Evolutionary conservation across 352 stramenopile species (phyloP), one percentile per base, ranked within the genome.

Genomic region (Phytophthora palmivora): DNA sequence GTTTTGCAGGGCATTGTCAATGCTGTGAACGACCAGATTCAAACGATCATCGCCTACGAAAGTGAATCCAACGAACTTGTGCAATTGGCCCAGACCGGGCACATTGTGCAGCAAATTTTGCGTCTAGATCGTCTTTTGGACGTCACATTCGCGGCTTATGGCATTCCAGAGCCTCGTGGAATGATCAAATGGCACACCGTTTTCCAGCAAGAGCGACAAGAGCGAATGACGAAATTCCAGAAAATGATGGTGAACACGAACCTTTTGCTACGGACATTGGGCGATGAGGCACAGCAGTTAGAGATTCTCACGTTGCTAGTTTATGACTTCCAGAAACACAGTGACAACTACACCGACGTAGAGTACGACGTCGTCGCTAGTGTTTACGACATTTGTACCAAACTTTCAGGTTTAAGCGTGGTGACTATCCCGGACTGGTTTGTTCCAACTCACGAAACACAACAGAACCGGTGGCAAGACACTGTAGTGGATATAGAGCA

Each of bases 341-440:
- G 44, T 0, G 45, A 67, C 4, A 58, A 68, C 7, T 62, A 67
- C 42, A 73, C 53, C 1, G 43, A 76, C 10, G 16, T 68, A 21
- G 68, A 76, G 58, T 53, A 24, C 47, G 26, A 38, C 11, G 37
- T 76, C n/a, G 50, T 76, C 3, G 12, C 19, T 6, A 21, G 66
- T 14, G 58, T 60, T 18, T 71, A 70, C n/a, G 42, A 73, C 34
- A 34, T 39, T 11, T 55, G 66, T 8, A 49, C 59, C 8, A 37
- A 19, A 42, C 48, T 64, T 32, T 64, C 68, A 16, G 63, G 58
- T 15, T 39, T 67, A 0, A 32, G 32, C 3, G 58, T 73, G 12
- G 45, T 56, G 19, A 48, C 32, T 7, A 22, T 69, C 18, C 69
- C 64, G 4, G 58, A 78, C 26, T 78, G 64, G 69, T 74, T 78